Evolutionary conservation across 1,284 basidiomycete species (phyloP).

Genomic region (Ceratobasidium sp.): DNA sequence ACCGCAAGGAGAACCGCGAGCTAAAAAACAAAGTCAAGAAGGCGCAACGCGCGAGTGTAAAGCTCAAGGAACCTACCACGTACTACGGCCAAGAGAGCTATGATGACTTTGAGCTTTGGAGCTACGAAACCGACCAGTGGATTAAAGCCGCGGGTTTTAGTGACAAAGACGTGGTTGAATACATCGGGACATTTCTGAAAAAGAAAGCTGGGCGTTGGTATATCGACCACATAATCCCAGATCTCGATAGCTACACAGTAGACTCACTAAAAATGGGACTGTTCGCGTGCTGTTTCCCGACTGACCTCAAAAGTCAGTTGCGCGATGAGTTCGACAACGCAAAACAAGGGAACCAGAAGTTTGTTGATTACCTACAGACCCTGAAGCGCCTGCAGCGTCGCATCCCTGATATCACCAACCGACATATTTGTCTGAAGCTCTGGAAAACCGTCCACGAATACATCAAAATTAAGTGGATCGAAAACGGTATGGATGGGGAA

Average conservation of each 20-base stretch:
- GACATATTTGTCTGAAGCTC: not conserved
- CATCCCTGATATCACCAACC: conserved; percentile 9
- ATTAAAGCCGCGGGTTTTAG: conserved; percentile 1
- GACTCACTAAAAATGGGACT: conserved; percentile 44
- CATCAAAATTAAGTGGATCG: conserved; percentile 30
- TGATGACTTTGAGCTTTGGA: conserved; percentile 28
- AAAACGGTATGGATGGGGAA: conserved; percentile 25
- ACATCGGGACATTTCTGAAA: conserved; percentile 19
- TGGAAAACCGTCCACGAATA: conserved; percentile 38
- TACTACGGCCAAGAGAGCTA: conserved; percentile 21
- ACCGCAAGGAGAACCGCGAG: not conserved
- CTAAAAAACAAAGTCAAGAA: not conserved
- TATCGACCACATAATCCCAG: conserved; percentile 17
- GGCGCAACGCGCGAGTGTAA: not conserved
- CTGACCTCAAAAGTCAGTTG: conserved; percentile 52
- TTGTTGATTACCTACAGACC: conserved; percentile 48
- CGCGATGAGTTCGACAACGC: conserved; percentile 43
- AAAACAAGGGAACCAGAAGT: conserved; percentile 44
- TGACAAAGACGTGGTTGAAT: not conserved
- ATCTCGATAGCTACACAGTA: conserved; percentile 12
- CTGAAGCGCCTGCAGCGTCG: conserved; percentile 8
- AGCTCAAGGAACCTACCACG: not conserved
- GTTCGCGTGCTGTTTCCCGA: conserved; percentile 61
- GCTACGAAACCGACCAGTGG: conserved; percentile 26
- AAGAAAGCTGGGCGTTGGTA: conserved; percentile 14